Evolutionary conservation across 441 rosid species (phyloP).

Genomic region (Croton setiger): DNA sequence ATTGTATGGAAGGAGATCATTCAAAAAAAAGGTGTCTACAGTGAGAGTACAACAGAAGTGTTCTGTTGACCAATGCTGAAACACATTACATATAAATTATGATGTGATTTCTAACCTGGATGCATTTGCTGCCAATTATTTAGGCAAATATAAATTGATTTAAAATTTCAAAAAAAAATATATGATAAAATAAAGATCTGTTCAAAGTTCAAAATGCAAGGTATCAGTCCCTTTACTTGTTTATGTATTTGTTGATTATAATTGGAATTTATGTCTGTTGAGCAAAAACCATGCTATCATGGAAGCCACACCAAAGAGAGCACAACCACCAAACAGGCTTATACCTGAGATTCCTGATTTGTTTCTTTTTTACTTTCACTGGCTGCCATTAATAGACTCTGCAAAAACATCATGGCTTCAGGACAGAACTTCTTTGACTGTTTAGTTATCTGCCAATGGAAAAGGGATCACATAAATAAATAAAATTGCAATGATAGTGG

Average conservation of each 20-base stretch:
- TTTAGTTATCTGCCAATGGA: constrained; percentile 51
- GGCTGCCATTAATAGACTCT: constrained; percentile 55
- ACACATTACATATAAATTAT: neutral
- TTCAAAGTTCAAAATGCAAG: neutral
- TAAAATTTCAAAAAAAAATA: neutral
- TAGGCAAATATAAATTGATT: neutral
- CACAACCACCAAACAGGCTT: constrained; percentile 4
- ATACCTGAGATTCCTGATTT: constrained; percentile 58
- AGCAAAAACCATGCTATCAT: neutral
- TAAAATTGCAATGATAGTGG: neutral
- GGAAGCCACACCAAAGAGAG: neutral
- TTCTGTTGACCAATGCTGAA: neutral
- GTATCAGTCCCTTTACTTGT: neutral
- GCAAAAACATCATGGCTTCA: constrained; percentile 70
- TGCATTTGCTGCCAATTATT: neutral
- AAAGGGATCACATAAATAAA: constrained; percentile 17
- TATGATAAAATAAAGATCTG: neutral
- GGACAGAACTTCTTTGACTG: constrained; percentile 80
- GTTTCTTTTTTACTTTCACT: constrained; percentile 38
- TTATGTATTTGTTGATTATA: neutral
- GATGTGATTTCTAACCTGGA: neutral
- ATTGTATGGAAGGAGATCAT: neutral
- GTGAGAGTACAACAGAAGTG: neutral
- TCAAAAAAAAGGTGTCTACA: too few relatives aligned
- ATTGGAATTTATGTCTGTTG: neutral